Evolutionary conservation across 2,329 filamentous ascomycete species (phyloP).

Genomic region (Fulvia fulva): DNA sequence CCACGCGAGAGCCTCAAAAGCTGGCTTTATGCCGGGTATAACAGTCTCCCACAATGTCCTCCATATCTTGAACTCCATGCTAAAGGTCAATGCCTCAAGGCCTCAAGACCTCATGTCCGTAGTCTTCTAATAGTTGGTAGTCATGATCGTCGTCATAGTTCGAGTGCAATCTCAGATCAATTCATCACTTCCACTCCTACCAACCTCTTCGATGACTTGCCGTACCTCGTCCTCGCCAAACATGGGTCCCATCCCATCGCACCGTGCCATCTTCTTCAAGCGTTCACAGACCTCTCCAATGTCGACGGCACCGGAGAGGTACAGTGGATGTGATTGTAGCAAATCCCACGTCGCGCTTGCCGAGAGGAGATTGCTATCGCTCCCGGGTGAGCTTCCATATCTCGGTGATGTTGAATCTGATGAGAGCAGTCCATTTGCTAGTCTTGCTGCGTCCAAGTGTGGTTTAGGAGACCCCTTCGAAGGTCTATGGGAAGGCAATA

Average conservation of each 20-base stretch:
- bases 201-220: constrained; percentile 72
- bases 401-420: constrained; percentile 15
- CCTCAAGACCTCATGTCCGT: not conserved
- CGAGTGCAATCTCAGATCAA: constrained; percentile 39
- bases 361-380: constrained; percentile 59
- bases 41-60: constrained; percentile 2
- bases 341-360: constrained; percentile 84
- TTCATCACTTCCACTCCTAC: constrained; percentile 73
- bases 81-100: not conserved
- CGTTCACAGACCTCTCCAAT: constrained; percentile 75
- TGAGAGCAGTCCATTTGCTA: constrained; percentile 21
- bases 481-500: constrained; percentile 20
- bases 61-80: not conserved
- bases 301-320: constrained; percentile 73
- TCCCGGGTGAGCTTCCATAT: constrained; percentile 11
- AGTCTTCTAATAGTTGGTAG: not conserved
- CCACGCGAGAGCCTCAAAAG: not conserved
- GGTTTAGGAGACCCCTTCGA: constrained; percentile 17
- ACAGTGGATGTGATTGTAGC: constrained; percentile 76
- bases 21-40: constrained; percentile 14
- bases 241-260: constrained; percentile 80
- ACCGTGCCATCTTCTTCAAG: constrained; percentile 70
- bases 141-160: not conserved
- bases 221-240: constrained; percentile 74
- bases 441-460: constrained; percentile 12